phyloP scores from a whole-genome alignment of 2,329 filamentous ascomycete species.

The Pezicula rhizophila region DNA sequence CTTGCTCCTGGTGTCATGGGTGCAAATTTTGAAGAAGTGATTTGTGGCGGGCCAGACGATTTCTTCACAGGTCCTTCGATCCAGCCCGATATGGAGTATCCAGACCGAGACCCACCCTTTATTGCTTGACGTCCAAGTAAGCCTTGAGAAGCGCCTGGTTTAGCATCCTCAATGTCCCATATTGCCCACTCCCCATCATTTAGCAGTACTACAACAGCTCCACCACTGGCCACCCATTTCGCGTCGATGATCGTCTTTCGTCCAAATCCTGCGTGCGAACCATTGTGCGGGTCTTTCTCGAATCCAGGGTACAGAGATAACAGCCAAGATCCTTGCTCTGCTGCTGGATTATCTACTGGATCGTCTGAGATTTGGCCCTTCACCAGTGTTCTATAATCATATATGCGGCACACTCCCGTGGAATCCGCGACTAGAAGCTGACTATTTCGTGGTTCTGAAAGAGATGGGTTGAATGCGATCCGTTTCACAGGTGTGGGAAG shows the following conservation, averaged over 20 bases:
- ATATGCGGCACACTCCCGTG: conserved; percentile 52
- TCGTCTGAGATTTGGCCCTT: conserved; percentile 44
- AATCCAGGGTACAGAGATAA: conserved; percentile 49
- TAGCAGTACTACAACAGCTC: conserved; percentile 51
- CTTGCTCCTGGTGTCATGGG: conserved; percentile 60
- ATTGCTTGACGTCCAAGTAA: conserved; percentile 32
- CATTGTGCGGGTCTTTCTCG: conserved; percentile 32
- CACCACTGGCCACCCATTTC: conserved; percentile 55
- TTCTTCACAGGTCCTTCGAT: conserved; percentile 46
- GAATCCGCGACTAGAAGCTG: conserved; percentile 53
- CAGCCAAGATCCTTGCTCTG: conserved; percentile 56
- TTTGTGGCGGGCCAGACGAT: conserved; percentile 16
- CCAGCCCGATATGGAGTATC: conserved; percentile 52
- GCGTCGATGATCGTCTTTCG: conserved; percentile 58
- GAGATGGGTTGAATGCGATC: conserved; percentile 55
- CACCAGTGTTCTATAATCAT: conserved; percentile 51
- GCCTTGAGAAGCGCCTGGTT: conserved; percentile 41
- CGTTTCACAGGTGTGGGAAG: conserved; percentile 47
- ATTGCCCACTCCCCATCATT: conserved; percentile 63
- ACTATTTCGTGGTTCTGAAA: conserved; percentile 35
- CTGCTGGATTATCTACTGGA: conserved; percentile 36
- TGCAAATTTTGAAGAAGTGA: conserved; percentile 44
- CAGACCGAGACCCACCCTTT: conserved; percentile 50
- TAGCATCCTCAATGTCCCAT: conserved; percentile 58
- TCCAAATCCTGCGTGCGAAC: conserved; percentile 37